phyloP scores from a whole-genome alignment of 305 asterid genomes.

The Fraxinus sp. region DNA sequence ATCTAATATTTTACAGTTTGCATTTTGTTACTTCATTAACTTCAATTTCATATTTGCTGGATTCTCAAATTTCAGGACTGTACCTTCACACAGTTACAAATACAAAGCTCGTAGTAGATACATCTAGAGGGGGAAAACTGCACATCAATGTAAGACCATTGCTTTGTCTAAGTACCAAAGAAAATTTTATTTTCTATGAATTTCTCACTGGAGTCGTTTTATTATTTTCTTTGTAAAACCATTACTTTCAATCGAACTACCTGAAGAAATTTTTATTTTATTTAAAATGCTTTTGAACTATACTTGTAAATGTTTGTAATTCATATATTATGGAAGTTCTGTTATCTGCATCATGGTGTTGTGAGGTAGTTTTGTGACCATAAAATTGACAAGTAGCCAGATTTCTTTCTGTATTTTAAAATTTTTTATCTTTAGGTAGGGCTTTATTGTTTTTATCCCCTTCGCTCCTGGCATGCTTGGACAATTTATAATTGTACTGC shows the following conservation, averaged over 20 bases:
- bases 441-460: neutral
- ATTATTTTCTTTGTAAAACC: slow-evolving; percentile 6
- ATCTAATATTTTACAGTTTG: slow-evolving; percentile 5
- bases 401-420: neutral
- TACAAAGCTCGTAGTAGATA: slow-evolving; percentile 89
- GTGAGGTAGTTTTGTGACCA: neutral
- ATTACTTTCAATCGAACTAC: neutral
- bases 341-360: neutral
- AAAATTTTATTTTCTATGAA: slow-evolving; percentile 1
- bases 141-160: slow-evolving; percentile 66
- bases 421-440: neutral
- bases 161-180: slow-evolving; percentile 19
- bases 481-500: neutral
- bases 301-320: neutral
- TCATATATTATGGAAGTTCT: neutral
- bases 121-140: slow-evolving; percentile 88
- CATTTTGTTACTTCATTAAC: slow-evolving; percentile 10
- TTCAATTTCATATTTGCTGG: slow-evolving; percentile 23
- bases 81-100: slow-evolving; percentile 81
- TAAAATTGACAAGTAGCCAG: slow-evolving; percentile 2
- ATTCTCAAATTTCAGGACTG: slow-evolving; percentile 60
- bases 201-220: slow-evolving; percentile 15
- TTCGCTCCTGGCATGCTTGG: slow-evolving; percentile 3
- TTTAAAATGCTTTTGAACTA: neutral
- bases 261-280: neutral